Conservation (phyloP, 352 stramenopile species). For the Pythium inflatum region DNA sequence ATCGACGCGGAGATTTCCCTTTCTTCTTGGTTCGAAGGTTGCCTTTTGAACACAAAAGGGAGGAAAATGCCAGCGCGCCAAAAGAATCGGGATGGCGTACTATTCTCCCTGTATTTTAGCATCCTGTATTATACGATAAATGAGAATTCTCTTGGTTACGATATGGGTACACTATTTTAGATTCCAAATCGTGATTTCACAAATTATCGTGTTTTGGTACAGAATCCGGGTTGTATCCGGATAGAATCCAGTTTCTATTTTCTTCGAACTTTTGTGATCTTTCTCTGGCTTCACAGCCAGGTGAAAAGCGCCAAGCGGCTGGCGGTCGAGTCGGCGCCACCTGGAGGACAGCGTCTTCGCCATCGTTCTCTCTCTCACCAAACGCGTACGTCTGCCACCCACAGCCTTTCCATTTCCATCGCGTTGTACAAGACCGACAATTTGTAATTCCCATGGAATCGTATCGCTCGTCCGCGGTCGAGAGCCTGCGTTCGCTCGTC, state of each 20-base stretch:
- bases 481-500: slow-evolving; percentile 49
- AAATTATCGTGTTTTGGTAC: neutral
- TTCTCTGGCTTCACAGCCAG: neutral
- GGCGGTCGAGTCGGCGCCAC: neutral
- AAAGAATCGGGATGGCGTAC: no score
- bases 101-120: no score
- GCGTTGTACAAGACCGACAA: neutral
- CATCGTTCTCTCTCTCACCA: neutral
- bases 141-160: no score
- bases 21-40: slow-evolving; percentile 11
- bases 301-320: neutral
- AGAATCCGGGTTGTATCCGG: neutral
- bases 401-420: neutral
- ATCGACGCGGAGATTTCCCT: slow-evolving; percentile 16
- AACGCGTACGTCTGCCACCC: neutral
- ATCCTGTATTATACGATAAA: no score
- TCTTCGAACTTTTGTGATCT: slow-evolving; percentile 17
- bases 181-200: neutral
- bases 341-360: neutral
- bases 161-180: no score
- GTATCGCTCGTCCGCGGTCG: slow-evolving; percentile 22
- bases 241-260: slow-evolving; percentile 22
- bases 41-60: neutral
- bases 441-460: slow-evolving; percentile 12
- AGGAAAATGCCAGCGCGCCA: slow-evolving; percentile 16